Percentiles rank a stretch among this genome's conserved stretches.
Conservation (phyloP, 331 rosid species). For the Cydonia oblonga region DNA sequence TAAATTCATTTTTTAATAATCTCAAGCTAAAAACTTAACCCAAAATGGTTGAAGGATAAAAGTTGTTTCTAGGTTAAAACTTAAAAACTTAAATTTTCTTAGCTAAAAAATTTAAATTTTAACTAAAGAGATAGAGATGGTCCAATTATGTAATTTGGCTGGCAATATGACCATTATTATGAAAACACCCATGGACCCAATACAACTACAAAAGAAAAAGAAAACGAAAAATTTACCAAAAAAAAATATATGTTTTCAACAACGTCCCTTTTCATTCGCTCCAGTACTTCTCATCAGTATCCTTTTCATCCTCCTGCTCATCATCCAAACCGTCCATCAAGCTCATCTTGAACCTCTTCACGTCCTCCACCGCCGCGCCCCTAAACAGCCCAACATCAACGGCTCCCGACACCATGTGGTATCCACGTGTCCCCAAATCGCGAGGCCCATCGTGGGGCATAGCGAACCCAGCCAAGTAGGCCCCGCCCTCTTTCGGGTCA, state of each 20-base stretch:
- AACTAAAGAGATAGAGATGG: too few relatives aligned
- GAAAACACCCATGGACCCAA: neutral
- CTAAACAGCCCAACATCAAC: slow-evolving; percentile 66
- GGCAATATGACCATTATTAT: neutral
- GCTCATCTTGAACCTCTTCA: slow-evolving; percentile 36
- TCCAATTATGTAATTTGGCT: neutral
- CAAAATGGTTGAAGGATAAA: too few relatives aligned
- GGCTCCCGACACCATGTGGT: slow-evolving; percentile 64
- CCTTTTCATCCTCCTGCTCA: slow-evolving; percentile 9
- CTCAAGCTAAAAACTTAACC: too few relatives aligned
- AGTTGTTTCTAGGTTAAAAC: too few relatives aligned
- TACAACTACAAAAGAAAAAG: neutral
- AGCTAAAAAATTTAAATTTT: too few relatives aligned
- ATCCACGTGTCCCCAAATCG: slow-evolving; percentile 53
- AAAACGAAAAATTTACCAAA: neutral
- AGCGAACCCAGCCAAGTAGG: slow-evolving; percentile 48
- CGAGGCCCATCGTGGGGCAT: slow-evolving; percentile 51
- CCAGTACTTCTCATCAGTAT: slow-evolving; percentile 38
- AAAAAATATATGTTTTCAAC: neutral
- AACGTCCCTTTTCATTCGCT: slow-evolving; percentile 13
- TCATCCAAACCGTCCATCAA: slow-evolving; percentile 22
- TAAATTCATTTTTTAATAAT: too few relatives aligned
- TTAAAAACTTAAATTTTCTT: too few relatives aligned
- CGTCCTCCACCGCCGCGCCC: slow-evolving; percentile 60
- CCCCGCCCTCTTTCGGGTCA: slow-evolving; percentile 18